Evolutionary conservation across 176 grass and related monocot species (phyloP).

Genomic region (Bolboschoenus planiculmis): DNA sequence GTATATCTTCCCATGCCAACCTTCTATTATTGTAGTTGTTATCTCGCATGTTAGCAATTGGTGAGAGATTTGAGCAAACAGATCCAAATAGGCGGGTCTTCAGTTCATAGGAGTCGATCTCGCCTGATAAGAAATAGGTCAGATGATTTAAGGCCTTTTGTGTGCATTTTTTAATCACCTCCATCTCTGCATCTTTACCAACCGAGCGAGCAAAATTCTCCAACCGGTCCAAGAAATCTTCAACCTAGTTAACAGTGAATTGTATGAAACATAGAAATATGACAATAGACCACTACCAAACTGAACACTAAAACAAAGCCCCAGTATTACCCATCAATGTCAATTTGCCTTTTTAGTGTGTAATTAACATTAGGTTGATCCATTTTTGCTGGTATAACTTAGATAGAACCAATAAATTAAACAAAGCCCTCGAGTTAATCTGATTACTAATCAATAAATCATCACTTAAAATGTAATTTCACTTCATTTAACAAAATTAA

Average conservation of each 20-base stretch:
- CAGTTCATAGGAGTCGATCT: conserved; percentile 32
- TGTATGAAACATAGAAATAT: conserved; percentile 1
- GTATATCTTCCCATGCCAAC: conserved; percentile 13
- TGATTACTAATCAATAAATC: background rate
- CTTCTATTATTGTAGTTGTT: background rate
- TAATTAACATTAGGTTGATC: background rate
- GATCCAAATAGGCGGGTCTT: conserved; percentile 45
- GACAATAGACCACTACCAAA: background rate
- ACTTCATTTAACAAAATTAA: background rate
- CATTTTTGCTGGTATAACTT: background rate
- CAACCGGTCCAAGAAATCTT: conserved; percentile 78
- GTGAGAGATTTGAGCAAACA: conserved; percentile 6
- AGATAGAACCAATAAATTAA: background rate
- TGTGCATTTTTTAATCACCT: conserved; percentile 47
- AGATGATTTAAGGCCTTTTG: conserved; percentile 35
- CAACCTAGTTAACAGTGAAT: conserved; percentile 43
- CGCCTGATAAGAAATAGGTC: conserved; percentile 43
- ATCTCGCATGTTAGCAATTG: background rate
- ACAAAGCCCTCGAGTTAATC: background rate
- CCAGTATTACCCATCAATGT: background rate
- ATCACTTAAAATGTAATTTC: background rate
- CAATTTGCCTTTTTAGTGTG: background rate
- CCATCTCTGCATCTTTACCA: conserved; percentile 39
- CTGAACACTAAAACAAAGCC: background rate
- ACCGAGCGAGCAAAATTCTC: conserved; percentile 81